Conservation (phyloP, 2,329 filamentous ascomycete genomes). For the Nemania abortiva region DNA sequence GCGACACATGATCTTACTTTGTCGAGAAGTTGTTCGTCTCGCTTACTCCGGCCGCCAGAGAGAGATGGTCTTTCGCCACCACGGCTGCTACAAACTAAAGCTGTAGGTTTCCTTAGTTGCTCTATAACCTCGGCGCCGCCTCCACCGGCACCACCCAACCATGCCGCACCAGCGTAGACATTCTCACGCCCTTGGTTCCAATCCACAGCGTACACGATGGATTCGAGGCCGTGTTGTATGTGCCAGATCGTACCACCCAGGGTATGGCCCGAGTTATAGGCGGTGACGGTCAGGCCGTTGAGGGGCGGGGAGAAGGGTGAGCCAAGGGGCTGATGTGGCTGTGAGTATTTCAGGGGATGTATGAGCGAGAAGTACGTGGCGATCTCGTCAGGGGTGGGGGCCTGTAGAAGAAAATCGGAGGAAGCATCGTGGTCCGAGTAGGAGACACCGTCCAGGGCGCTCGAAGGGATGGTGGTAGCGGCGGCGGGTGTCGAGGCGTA, state of each 20-base stretch:
- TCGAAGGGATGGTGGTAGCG: conserved; percentile 81
- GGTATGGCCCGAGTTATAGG: conserved; percentile 96
- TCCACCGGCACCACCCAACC: conserved; percentile 79
- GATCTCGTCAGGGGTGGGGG: conserved; percentile 89
- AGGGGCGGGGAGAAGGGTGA: conserved; percentile 90
- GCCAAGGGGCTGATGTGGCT: conserved; percentile 89
- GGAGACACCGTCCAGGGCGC: conserved; percentile 75
- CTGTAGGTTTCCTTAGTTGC: conserved; percentile 91
- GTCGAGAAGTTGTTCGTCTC: conserved; percentile 87
- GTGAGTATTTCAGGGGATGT: conserved; percentile 94
- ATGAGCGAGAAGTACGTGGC: conserved; percentile 91
- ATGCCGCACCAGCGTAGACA: conserved; percentile 91
- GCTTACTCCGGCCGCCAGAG: conserved; percentile 78
- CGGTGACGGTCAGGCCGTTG: conserved; percentile 92
- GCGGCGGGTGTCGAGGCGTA: conserved; percentile 92
- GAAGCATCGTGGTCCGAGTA: conserved; percentile 65
- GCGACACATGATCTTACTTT: conserved; percentile 83
- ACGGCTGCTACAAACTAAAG: conserved; percentile 89
- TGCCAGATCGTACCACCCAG: conserved; percentile 99
- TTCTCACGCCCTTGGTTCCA: conserved; percentile 99
- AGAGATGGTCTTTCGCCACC: conserved; percentile 79
- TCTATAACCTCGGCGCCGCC: conserved; percentile 86
- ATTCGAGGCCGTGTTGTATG: conserved; percentile 95
- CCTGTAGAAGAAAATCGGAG: conserved; percentile 70
- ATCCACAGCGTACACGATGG: conserved; percentile 96